phyloP scores from a whole-genome alignment of 2,329 filamentous ascomycete genomes.

The Fusarium sp. region DNA sequence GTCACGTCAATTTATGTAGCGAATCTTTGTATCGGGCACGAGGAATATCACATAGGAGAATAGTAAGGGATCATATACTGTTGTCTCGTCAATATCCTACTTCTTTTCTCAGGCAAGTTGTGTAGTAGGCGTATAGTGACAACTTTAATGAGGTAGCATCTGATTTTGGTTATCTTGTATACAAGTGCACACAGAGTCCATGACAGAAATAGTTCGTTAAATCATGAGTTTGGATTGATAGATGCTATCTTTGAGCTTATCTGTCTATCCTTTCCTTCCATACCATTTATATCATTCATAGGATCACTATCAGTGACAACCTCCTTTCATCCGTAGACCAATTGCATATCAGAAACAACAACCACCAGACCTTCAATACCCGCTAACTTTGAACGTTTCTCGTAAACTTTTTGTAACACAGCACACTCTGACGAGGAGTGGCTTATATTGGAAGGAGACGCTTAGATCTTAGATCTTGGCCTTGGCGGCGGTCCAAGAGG shows the following conservation, averaged over 20 bases:
- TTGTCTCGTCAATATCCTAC: background rate
- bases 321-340: conserved; percentile 9
- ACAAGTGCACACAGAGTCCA: background rate
- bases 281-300: conserved; percentile 10
- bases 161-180: background rate
- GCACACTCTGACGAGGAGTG: background rate
- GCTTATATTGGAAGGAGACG: background rate
- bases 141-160: background rate
- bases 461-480: conserved; percentile 39
- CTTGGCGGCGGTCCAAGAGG: conserved; percentile 66
- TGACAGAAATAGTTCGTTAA: background rate
- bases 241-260: conserved; percentile 20
- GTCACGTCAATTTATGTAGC: too few relatives aligned
- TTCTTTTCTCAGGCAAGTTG: too few relatives aligned
- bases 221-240: conserved; percentile 24
- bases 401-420: conserved; percentile 26
- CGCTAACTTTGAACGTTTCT: conserved; percentile 9
- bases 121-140: too few relatives aligned
- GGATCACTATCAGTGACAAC: conserved; percentile 4
- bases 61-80: background rate
- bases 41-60: too few relatives aligned
- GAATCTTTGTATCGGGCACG: too few relatives aligned
- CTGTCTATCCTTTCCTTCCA: conserved; percentile 15
- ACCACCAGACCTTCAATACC: conserved; percentile 20
- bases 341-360: conserved; percentile 23